A percentile compares a stretch with the other conserved stretches of the same genome.
phyloP scores from a whole-genome alignment of 192 early-diverging fungal genomes.

The Polychytrium aggregatum region DNA sequence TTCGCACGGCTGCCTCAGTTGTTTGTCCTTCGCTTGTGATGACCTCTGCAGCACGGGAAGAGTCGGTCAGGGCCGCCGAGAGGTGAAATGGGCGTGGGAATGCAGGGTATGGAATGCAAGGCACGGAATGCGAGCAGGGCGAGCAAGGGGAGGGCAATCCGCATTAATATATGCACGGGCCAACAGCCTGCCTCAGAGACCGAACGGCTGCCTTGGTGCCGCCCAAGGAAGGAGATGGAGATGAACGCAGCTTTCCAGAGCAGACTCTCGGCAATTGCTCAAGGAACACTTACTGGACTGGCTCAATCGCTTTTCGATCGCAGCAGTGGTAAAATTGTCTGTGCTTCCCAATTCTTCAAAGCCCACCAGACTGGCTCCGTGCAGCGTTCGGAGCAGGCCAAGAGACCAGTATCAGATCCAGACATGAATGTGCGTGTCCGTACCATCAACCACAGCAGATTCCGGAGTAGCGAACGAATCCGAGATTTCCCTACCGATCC shows the following conservation, averaged over 20 bases:
- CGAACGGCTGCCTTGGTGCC: too few relatives aligned
- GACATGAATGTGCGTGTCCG: neutral
- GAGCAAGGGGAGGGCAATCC: too few relatives aligned
- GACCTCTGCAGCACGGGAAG: constrained; percentile 12
- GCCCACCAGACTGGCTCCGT: constrained; percentile 56
- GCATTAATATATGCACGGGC: too few relatives aligned
- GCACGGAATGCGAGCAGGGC: too few relatives aligned
- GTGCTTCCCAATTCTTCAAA: constrained; percentile 89
- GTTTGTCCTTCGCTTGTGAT: constrained; percentile 1
- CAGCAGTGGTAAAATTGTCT: constrained; percentile 69
- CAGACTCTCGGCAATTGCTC: neutral
- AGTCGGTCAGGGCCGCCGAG: too few relatives aligned
- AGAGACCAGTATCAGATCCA: neutral
- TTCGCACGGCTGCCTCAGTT: neutral
- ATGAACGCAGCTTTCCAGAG: neutral
- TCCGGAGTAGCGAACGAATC: neutral
- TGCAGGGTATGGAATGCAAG: too few relatives aligned
- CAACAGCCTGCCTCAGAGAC: too few relatives aligned
- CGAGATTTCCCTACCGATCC: constrained; percentile 37
- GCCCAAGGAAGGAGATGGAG: too few relatives aligned
- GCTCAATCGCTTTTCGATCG: constrained; percentile 59
- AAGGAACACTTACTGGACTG: constrained; percentile 28
- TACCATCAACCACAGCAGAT: neutral
- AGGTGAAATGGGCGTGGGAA: too few relatives aligned
- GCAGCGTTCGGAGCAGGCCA: neutral